Evolutionary conservation across 169 alveolate genomes (phyloP).

Genomic region (Babesia sp.): DNA sequence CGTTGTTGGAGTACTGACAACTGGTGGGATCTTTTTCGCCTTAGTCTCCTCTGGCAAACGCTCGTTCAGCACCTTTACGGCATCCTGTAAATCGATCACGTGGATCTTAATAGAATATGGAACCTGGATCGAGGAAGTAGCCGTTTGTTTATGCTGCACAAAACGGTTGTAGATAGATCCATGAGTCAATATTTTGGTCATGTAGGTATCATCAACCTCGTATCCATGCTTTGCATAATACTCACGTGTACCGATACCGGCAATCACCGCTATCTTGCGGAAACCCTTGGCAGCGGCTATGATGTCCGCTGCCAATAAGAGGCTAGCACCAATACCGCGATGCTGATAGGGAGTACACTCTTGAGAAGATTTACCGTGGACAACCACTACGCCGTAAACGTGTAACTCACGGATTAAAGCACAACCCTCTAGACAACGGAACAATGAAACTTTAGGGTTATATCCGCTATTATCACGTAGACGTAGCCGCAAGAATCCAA

Average conservation of each 20-base stretch:
- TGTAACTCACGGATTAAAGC: slow-evolving; percentile 91
- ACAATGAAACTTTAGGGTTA: slow-evolving; percentile 55
- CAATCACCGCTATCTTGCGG: slow-evolving; percentile 93
- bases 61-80: slow-evolving; percentile 18
- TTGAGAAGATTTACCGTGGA: slow-evolving; percentile 21
- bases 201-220: slow-evolving; percentile 90
- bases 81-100: slow-evolving; percentile 25
- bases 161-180: slow-evolving; percentile 46
- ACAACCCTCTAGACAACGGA: slow-evolving; percentile 74
- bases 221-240: slow-evolving; percentile 97
- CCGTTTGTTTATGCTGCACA: background rate
- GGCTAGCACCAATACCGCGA: slow-evolving; percentile 71
- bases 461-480: slow-evolving; percentile 65
- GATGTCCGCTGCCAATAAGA: slow-evolving; percentile 75
- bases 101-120: slow-evolving; percentile 36
- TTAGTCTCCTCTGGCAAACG: slow-evolving; percentile 26
- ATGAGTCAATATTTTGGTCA: slow-evolving; percentile 85
- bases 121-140: slow-evolving; percentile 1
- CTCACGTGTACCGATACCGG: slow-evolving; percentile 99
- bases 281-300: slow-evolving; percentile 82
- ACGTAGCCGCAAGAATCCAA: slow-evolving; percentile 88
- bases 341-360: slow-evolving; percentile 52
- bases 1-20: background rate
- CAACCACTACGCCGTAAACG: slow-evolving; percentile 84
- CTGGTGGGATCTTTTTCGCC: slow-evolving; percentile 7